phyloP scores from a whole-genome alignment of 176 grass and related monocot species.

The Aegilops bicornis region DNA sequence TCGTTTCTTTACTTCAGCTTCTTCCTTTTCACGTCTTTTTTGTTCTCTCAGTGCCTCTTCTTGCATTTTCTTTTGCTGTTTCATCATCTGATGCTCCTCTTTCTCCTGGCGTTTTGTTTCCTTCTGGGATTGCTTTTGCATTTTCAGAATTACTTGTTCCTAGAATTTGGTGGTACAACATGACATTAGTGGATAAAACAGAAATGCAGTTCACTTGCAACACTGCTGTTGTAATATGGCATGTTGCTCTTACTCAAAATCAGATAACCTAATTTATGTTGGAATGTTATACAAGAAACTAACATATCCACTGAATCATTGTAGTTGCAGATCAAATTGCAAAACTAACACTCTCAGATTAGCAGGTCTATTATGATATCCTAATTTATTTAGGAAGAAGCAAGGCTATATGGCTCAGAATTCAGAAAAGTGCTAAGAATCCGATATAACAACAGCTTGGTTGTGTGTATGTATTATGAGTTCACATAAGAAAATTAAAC shows the following conservation, averaged over 20 bases:
- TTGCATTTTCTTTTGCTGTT: conserved; percentile 53
- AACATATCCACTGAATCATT: conserved; percentile 8
- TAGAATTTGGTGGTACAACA: conserved; percentile 10
- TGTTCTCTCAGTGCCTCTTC: conserved; percentile 58
- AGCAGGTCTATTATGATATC: background rate
- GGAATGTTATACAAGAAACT: background rate
- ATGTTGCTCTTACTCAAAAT: background rate
- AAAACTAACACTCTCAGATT: background rate
- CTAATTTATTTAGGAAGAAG: conserved; percentile 8
- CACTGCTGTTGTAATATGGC: background rate
- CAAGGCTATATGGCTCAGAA: background rate
- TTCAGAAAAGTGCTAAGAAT: background rate
- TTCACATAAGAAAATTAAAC: background rate
- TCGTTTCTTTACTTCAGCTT: conserved; percentile 67
- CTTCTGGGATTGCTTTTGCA: conserved; percentile 40
- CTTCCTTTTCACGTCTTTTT: conserved; percentile 64
- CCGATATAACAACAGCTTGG: background rate
- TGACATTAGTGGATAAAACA: background rate
- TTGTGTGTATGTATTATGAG: background rate
- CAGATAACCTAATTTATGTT: background rate
- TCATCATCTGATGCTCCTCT: conserved; percentile 60
- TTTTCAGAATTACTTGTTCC: conserved; percentile 46
- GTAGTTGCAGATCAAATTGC: conserved; percentile 21
- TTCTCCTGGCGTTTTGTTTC: conserved; percentile 65
- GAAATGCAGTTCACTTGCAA: background rate